Percentiles rank a stretch among this genome's conserved stretches.
Conservation (phyloP, 2,329 filamentous ascomycete genomes). For the Hypoxylon sp. region DNA sequence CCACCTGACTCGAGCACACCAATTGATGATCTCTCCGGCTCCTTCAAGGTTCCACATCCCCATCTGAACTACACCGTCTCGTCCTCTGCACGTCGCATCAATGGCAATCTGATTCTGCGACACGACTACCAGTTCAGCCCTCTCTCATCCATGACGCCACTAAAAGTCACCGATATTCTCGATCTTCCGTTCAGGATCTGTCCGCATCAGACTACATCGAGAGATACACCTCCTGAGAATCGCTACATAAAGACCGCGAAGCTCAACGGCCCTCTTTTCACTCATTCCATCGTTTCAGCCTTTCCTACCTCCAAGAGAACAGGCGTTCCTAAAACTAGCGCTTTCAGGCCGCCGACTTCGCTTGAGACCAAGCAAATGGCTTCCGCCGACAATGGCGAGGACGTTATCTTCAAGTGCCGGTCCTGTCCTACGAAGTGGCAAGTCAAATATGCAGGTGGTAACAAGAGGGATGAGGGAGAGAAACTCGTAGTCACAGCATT, state of each 20-base stretch:
- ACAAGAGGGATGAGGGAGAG: neutral
- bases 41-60: conserved; percentile 5
- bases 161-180: conserved; percentile 11
- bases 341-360: conserved; percentile 1
- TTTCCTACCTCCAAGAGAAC: conserved; percentile 5
- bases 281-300: conserved; percentile 8
- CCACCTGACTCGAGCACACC: neutral
- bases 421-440: conserved; percentile 12
- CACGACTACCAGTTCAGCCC: conserved; percentile 7
- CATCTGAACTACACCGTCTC: conserved; percentile 11
- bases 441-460: neutral
- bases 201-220: neutral
- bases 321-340: neutral
- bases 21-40: conserved; percentile 8
- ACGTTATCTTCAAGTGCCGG: conserved; percentile 9
- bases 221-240: neutral
- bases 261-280: conserved; percentile 7
- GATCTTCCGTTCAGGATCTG: conserved; percentile 13
- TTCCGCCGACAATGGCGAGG: neutral
- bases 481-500: neutral
- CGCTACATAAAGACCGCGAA: neutral
- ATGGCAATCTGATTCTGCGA: conserved; percentile 3
- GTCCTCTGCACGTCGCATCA: conserved; percentile 9
- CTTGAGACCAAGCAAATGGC: conserved; percentile 3
- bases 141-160: neutral